A percentile compares a stretch with the other conserved stretches of the same genome.
These are phyloP conservation scores for Penicillium sp. DNA, from an alignment of 2,329 filamentous ascomycete species.

Conservation along the genomic window DNA sequence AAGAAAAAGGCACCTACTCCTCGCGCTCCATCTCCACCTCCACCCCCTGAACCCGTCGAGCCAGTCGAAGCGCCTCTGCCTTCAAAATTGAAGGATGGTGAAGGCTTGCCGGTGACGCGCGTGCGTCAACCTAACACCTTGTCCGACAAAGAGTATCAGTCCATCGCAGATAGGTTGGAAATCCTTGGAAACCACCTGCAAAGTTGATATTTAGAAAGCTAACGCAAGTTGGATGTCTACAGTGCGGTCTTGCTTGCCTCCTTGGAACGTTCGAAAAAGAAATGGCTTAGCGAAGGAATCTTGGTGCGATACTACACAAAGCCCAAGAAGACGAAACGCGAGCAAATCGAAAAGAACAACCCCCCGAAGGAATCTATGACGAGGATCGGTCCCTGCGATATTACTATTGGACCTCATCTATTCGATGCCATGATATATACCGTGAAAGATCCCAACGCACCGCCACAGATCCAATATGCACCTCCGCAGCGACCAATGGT, in stretches of 20 bases:
- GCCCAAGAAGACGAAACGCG: conserved; percentile 59
- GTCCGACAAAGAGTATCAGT: conserved; percentile 60
- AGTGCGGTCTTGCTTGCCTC: conserved; percentile 63
- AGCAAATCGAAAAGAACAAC: conserved; percentile 51
- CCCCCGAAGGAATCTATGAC: conserved; percentile 58
- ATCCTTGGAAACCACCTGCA: neutral
- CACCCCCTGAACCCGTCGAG: conserved; percentile 17
- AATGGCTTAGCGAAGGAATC: conserved; percentile 59
- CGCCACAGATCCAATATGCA: conserved; percentile 43
- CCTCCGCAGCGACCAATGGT: conserved; percentile 47
- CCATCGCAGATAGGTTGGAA: conserved; percentile 60
- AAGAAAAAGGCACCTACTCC: conserved; percentile 43
- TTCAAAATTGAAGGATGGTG: conserved; percentile 56
- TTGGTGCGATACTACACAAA: conserved; percentile 64
- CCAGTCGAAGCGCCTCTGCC: conserved; percentile 52
- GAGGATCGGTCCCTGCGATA: conserved; percentile 60
- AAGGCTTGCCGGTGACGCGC: conserved; percentile 58
- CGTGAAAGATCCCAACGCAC: conserved; percentile 54
- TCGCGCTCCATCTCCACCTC: conserved; percentile 31
- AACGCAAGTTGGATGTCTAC: conserved; percentile 10
- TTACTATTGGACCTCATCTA: conserved; percentile 66
- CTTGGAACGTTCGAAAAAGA: conserved; percentile 62
- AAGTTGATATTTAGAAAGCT: conserved; percentile 15
- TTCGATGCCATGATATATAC: conserved; percentile 63
- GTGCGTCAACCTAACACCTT: conserved; percentile 55